A percentile compares a stretch with the other conserved stretches of the same genome.
Conservation (phyloP, 768 basidiomycete genomes). For the Hypholoma sublateritium region DNA sequence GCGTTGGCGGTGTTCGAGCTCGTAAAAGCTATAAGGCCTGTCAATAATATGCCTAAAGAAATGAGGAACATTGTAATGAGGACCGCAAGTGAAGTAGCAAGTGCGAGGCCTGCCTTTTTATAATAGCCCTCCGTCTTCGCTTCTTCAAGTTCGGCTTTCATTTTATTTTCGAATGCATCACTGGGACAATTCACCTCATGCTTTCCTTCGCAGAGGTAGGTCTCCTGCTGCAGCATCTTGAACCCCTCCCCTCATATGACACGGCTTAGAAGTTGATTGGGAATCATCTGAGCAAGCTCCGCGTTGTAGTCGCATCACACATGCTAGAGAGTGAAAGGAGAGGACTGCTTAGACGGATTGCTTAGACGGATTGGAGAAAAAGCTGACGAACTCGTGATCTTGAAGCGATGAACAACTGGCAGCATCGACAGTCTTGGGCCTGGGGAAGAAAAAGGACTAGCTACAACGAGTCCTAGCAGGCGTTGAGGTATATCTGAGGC, state of each 20-base stretch:
- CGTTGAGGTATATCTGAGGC: too few relatives aligned
- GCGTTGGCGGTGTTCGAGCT: constrained; percentile 18
- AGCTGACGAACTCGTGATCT: too few relatives aligned
- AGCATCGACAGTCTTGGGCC: too few relatives aligned
- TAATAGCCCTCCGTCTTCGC: not conserved
- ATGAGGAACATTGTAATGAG: constrained; percentile 18
- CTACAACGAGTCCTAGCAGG: too few relatives aligned
- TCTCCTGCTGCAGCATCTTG: not conserved
- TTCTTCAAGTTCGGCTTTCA: not conserved
- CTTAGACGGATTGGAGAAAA: too few relatives aligned
- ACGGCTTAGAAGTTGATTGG: not conserved
- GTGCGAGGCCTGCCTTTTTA: not conserved
- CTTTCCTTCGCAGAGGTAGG: not conserved
- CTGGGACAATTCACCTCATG: not conserved
- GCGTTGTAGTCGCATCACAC: not conserved
- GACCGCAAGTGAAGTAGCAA: not conserved
- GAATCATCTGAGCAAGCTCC: not conserved
- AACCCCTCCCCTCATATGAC: not conserved
- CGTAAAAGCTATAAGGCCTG: constrained; percentile 15
- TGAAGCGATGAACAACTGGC: too few relatives aligned
- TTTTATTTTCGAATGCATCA: not conserved
- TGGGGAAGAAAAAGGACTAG: too few relatives aligned
- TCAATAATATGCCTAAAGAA: constrained; percentile 20
- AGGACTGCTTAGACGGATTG: too few relatives aligned
- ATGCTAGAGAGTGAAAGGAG: too few relatives aligned